Base-by-base conservation (phyloP, 345 rosid species). In the Brassica rapa region DNA sequence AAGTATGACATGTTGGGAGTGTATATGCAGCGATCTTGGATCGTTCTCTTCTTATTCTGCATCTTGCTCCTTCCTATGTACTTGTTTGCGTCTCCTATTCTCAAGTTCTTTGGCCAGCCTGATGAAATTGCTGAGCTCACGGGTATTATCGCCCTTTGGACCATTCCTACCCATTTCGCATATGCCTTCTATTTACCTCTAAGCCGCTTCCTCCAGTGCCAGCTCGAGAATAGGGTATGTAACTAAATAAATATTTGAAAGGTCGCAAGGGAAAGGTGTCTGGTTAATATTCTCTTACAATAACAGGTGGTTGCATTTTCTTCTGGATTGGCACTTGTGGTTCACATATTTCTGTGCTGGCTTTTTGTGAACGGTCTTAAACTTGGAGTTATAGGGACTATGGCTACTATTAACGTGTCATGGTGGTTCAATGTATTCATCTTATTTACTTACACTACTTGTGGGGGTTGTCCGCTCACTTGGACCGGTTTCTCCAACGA, bases 401-500 rank as follows among this genome's bases (percentile, higher is more conserved):
- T 89, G 3, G 61, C 79, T 66, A 85, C 97, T 12, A 43, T 83
- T 74, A 87, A 84, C 61, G 76, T 93, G 61, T 88, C 98, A 0
- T 89, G 93, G 94, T 93, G 97, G 93, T 73, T 87, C 74, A 72
- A 81, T 77, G 87, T 66, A 25, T 46, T 84, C 1, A 91, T 94
- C 0, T 71, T 59, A 16, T 62, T 81, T 10, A 83, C 77, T 1
- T 93, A 89, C 60, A 56, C 76, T 5, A 62, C 80, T 11, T 85
- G 62, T 7, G 76, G 76, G 19, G 19, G 21, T 21, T 73, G 76
- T 46, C 69, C 76, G 4, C 46, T 62, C 69, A 73, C 97, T 2
- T 93, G 98, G 98, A 85, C 88, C 1, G 94, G 98, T 12, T 91
- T 91, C 87, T 85, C 95, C 68, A 23, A 74, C 12, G 89, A 89